Percentiles rank a stretch among this genome's conserved stretches.
phyloP scores from a whole-genome alignment of 768 basidiomycete species.

The Suillus sp. region DNA sequence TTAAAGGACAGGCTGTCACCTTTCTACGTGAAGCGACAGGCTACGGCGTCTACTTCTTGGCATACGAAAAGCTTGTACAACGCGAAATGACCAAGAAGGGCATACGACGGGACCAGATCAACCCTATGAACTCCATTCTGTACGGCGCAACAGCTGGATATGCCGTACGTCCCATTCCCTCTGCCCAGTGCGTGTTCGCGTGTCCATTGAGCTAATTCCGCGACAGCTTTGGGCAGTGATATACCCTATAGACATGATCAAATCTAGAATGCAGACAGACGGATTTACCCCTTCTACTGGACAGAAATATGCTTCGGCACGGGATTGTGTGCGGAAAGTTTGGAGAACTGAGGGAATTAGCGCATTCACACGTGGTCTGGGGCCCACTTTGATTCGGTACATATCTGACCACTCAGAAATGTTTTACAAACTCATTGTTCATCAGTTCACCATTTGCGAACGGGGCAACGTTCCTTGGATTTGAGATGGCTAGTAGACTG shows the following conservation, averaged over 20 bases:
- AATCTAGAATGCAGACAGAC: constrained; percentile 95
- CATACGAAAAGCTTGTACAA: constrained; percentile 91
- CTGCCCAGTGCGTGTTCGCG: constrained; percentile 1
- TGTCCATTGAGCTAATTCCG: constrained; percentile 13
- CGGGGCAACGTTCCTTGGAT: constrained; percentile 94
- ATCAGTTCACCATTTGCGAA: constrained; percentile 92
- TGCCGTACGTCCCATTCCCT: constrained; percentile 54
- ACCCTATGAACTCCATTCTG: constrained; percentile 72
- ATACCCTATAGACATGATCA: constrained; percentile 96
- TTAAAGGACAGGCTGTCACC: constrained; percentile 91
- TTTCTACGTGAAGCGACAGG: constrained; percentile 81
- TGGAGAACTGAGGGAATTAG: constrained; percentile 81
- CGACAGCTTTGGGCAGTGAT: constrained; percentile 84
- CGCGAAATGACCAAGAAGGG: constrained; percentile 76
- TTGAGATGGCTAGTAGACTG: constrained; percentile 85
- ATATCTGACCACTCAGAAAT: constrained; percentile 26
- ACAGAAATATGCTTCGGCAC: constrained; percentile 79
- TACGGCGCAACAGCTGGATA: constrained; percentile 95
- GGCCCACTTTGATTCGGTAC: constrained; percentile 88
- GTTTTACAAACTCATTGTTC: constrained; percentile 15
- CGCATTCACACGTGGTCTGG: constrained; percentile 90
- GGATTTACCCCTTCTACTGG: constrained; percentile 74
- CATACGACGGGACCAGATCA: constrained; percentile 76
- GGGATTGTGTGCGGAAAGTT: constrained; percentile 82
- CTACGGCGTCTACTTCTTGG: constrained; percentile 88